Evolutionary conservation across 2,329 filamentous ascomycete species (phyloP), one percentile per base, ranked within the genome.

Genomic region (Phymatotrichopsis omnivora): DNA sequence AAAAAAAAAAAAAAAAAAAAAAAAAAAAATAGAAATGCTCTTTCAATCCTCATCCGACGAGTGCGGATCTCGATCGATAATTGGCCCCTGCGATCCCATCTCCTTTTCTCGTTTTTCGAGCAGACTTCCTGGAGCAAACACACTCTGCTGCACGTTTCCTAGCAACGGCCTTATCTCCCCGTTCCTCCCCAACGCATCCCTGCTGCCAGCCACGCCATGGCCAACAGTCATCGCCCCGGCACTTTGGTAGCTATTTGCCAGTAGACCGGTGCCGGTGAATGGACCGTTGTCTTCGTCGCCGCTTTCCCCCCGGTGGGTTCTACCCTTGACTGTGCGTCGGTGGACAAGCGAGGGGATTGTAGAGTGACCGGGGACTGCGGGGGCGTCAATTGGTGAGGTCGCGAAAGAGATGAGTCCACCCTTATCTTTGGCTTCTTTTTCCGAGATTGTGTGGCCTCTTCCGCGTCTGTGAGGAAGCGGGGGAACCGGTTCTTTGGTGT

Each of bases 91-190:
- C 24, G 35, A 28, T 2, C 53, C 53, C 35, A 40, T 22, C 36
- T 55, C 50, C 31, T 43, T 53, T 36, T 56, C 52, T 19, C 50
- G 42, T 31, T 52, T 49, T 19, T 52, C 52, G 38, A 56, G 38
- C 23, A 56, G 38, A 22, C 52, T 55, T n/a, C 54, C 54, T 3
- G 50, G 54, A 3, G 7, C 43, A 16, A 56, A 56, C 27, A 56
- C 33, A 28, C 52, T 53, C 31, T 43, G 41, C 6, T 32, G 25
- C 2, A 34, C 31, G 8, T 45, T 12, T 36, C 48, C 38, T 14
- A 56, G 7, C 23, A 56, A 36, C n/a, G 51, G 46, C 7, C 27
- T 50, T 25, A 50, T 45, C 10, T 51, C 42, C 10, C 51, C 52
- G 12, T 55, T 53, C 33, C 33, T 51, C 10, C 44, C 48, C 8